phyloP scores from a whole-genome alignment of 441 rosid genomes.

The Sinapis alba region DNA sequence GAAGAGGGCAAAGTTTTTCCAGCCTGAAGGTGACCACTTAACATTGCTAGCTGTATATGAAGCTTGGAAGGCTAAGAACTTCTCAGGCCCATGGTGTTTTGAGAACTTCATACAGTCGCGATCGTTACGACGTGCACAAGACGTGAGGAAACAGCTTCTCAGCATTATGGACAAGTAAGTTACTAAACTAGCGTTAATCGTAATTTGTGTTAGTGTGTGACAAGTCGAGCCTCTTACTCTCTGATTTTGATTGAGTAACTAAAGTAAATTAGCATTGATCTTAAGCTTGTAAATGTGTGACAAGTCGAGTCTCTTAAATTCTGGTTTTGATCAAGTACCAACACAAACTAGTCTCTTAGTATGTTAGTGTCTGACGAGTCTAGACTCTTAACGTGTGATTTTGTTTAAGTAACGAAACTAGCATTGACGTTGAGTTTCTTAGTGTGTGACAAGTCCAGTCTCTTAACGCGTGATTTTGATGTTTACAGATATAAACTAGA shows the following conservation, averaged over 20 bases:
- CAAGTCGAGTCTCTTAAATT: background rate
- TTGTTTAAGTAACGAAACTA: background rate
- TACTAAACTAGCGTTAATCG: background rate
- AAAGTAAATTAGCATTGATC: background rate
- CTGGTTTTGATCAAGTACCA: background rate
- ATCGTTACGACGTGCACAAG: conserved; percentile 84
- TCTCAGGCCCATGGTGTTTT: conserved; percentile 88
- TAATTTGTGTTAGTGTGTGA: background rate
- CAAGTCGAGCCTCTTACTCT: background rate
- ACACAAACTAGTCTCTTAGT: background rate
- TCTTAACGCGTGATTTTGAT: background rate
- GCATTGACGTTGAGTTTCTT: background rate
- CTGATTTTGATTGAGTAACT: background rate
- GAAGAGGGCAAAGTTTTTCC: conserved; percentile 86
- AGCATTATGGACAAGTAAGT: conserved; percentile 89
- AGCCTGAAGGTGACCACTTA: conserved; percentile 92
- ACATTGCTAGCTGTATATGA: conserved; percentile 86
- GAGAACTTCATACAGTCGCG: conserved; percentile 85
- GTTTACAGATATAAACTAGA: conserved; percentile 76
- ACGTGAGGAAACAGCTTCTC: conserved; percentile 87
- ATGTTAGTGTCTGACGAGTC: conserved; percentile 1
- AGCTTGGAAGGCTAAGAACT: conserved; percentile 90
- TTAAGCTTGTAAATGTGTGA: background rate
- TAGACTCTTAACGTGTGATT: background rate
- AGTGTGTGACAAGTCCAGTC: background rate